Evolutionary conservation across 2,329 filamentous ascomycete species (phyloP).

Genomic region (Diaporthe citri): DNA sequence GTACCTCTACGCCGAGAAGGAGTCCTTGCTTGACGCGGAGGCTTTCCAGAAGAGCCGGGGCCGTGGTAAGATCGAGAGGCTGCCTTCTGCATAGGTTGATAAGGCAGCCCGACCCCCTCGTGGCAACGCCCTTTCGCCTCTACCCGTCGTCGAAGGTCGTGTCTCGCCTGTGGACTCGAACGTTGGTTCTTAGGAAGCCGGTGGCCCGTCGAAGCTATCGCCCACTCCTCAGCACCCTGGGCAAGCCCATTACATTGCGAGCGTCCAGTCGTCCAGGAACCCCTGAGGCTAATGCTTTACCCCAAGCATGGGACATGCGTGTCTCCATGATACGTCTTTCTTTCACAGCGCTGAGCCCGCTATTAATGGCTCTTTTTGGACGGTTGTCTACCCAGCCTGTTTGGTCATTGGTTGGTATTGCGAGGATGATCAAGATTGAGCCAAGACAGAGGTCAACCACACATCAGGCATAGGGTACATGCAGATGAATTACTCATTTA

Average conservation of each 20-base stretch:
- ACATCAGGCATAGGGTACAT: constrained; percentile 38
- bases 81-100: constrained; percentile 63
- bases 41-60: constrained; percentile 54
- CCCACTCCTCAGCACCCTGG: neutral
- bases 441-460: constrained; percentile 9
- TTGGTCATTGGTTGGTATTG: constrained; percentile 13
- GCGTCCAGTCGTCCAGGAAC: neutral
- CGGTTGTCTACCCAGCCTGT: neutral
- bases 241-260: neutral
- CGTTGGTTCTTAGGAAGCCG: neutral
- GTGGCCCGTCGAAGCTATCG: neutral
- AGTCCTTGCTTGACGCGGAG: constrained; percentile 37
- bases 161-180: neutral
- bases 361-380: neutral
- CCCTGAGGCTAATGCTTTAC: neutral
- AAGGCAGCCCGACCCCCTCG: neutral
- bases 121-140: neutral
- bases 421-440: constrained; percentile 15
- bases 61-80: constrained; percentile 76
- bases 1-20: constrained; percentile 74
- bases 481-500: constrained; percentile 38
- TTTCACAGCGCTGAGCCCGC: neutral
- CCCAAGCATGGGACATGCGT: too few species aligned
- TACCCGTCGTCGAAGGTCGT: neutral
- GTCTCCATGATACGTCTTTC: neutral